phyloP scores from a whole-genome alignment of 2,329 filamentous ascomycete species.

The Magnaporthiopsis incrustans region DNA sequence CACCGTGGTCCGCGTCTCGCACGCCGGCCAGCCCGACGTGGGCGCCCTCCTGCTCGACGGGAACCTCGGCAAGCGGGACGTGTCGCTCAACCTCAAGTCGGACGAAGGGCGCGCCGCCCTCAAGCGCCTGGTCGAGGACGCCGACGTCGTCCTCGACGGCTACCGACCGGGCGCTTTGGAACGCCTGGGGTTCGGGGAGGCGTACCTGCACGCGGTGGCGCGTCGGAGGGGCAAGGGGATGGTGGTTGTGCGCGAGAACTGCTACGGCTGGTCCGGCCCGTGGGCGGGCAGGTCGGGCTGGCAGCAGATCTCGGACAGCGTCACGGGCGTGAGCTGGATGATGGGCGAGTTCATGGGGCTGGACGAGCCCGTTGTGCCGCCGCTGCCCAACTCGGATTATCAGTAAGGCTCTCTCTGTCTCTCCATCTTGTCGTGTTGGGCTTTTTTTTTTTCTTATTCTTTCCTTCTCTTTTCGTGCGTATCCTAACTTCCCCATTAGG shows the following conservation, averaged over 20 bases:
- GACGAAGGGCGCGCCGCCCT: slow-evolving; percentile 30
- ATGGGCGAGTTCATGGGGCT: slow-evolving; percentile 55
- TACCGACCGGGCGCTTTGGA: slow-evolving; percentile 38
- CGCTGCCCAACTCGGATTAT: slow-evolving; percentile 50
- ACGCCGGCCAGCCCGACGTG: slow-evolving; percentile 33
- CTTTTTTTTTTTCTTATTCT: no score
- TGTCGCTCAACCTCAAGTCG: slow-evolving; percentile 37
- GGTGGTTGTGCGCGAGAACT: slow-evolving; percentile 41
- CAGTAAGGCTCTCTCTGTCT: neutral
- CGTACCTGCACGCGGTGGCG: slow-evolving; percentile 31
- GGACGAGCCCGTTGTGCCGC: slow-evolving; percentile 56
- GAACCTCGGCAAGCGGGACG: slow-evolving; percentile 38
- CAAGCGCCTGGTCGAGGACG: slow-evolving; percentile 33
- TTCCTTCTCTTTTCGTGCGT: slow-evolving; percentile 22
- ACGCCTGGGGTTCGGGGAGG: slow-evolving; percentile 30
- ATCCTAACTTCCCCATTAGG: slow-evolving; percentile 42
- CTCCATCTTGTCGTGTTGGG: slow-evolving; percentile 9
- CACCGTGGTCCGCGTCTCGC: slow-evolving; percentile 37
- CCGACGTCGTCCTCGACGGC: slow-evolving; percentile 46
- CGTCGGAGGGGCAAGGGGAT: slow-evolving; percentile 32
- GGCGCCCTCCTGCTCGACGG: slow-evolving; percentile 30
- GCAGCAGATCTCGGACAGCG: slow-evolving; percentile 47
- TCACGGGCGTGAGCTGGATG: slow-evolving; percentile 51
- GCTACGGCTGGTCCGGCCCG: slow-evolving; percentile 43
- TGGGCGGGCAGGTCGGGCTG: slow-evolving; percentile 38